Evolutionary conservation across 2,329 filamentous ascomycete genomes (phyloP).

Genomic region (Arthrinium phaeospermum): DNA sequence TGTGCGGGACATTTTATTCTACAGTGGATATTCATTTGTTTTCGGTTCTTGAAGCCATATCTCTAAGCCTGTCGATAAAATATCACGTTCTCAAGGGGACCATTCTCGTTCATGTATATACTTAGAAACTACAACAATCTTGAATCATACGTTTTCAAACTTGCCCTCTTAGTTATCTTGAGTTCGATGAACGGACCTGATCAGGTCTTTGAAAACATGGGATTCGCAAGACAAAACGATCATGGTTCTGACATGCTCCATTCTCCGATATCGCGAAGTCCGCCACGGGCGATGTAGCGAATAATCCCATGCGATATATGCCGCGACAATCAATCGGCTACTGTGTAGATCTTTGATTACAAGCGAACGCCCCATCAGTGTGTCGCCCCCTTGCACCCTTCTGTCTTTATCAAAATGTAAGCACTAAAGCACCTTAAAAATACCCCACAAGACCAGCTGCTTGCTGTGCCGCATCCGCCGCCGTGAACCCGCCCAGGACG

Average conservation of each 20-base stretch:
- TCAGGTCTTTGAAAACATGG: neutral
- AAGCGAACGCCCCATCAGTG: neutral
- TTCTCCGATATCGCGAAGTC: neutral
- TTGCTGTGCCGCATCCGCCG: neutral
- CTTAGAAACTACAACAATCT: neutral
- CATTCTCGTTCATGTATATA: slow-evolving; percentile 42
- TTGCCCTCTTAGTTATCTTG: neutral
- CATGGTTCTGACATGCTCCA: neutral
- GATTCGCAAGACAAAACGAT: too few relatives aligned
- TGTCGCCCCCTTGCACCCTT: neutral
- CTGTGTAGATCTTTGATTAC: neutral
- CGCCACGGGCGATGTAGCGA: neutral
- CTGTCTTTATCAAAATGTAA: neutral
- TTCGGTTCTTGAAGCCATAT: neutral
- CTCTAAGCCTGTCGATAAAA: slow-evolving; percentile 18
- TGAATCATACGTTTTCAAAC: slow-evolving; percentile 13
- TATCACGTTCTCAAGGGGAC: slow-evolving; percentile 43
- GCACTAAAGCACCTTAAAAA: neutral
- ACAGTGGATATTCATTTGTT: slow-evolving; percentile 28
- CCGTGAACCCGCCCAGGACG: neutral
- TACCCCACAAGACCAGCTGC: neutral
- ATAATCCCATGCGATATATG: neutral
- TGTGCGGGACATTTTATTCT: slow-evolving; percentile 31
- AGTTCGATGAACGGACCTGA: neutral
- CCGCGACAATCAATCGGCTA: neutral